Evolutionary conservation across 176 grass and related monocot genomes (phyloP).

Genomic region (Phyllostachys edulis): DNA sequence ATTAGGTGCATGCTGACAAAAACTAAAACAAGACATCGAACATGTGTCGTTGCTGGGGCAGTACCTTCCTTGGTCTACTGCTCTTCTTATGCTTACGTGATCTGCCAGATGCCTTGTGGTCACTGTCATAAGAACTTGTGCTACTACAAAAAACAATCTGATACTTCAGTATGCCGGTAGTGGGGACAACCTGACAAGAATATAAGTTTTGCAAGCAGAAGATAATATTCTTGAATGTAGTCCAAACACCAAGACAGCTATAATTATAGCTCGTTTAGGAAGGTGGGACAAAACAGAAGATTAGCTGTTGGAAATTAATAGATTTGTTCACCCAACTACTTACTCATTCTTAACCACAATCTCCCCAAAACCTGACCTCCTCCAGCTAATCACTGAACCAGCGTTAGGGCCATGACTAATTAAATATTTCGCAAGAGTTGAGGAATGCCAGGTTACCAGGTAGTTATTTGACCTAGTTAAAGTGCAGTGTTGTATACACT

Average conservation of each 20-base stretch:
- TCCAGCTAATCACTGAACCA: constrained; percentile 7
- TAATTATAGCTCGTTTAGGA: constrained; percentile 5
- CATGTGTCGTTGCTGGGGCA: neutral
- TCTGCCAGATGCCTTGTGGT: constrained; percentile 44
- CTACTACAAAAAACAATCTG: constrained; percentile 36
- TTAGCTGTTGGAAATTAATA: neutral
- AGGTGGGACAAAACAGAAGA: neutral
- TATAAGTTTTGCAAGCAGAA: neutral
- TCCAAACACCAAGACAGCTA: neutral
- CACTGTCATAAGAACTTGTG: constrained; percentile 52
- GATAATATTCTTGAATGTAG: neutral
- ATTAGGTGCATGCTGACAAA: neutral
- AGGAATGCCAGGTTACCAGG: neutral
- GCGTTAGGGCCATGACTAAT: neutral
- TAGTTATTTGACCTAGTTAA: neutral
- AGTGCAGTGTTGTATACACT: neutral
- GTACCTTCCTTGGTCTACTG: constrained; percentile 68
- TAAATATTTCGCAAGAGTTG: neutral
- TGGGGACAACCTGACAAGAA: neutral
- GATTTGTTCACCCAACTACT: neutral
- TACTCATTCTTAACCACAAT: neutral
- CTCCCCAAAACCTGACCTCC: neutral
- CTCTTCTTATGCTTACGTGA: constrained; percentile 66
- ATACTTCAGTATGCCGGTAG: neutral
- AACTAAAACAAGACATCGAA: constrained; percentile 12